These are phyloP conservation scores for Xylaria sp. DNA, from an alignment of 2,329 filamentous ascomycete genomes.

Conservation along the genomic window DNA sequence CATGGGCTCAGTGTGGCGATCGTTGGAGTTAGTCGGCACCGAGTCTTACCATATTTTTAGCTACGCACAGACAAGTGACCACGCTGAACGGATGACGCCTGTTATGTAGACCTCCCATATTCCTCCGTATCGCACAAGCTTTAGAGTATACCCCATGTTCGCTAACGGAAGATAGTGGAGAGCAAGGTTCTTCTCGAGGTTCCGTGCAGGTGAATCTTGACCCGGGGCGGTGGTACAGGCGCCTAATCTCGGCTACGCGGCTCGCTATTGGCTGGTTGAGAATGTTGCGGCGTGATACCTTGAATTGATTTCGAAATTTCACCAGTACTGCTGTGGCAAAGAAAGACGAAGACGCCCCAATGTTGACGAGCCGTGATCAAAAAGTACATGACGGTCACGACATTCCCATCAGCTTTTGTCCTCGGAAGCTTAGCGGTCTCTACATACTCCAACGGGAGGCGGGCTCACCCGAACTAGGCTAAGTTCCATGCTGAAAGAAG, in stretches of 20 bases:
- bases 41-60: constrained; percentile 12
- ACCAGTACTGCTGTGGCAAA: neutral
- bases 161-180: neutral
- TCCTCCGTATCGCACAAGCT: neutral
- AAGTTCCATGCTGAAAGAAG: constrained; percentile 13
- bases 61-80: neutral
- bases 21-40: constrained; percentile 9
- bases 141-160: neutral
- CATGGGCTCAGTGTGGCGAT: neutral
- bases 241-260: neutral
- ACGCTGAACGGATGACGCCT: neutral
- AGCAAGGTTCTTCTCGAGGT: neutral
- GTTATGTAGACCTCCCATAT: neutral
- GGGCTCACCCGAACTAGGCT: constrained; percentile 1
- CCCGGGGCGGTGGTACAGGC: neutral
- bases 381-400: neutral
- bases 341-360: neutral
- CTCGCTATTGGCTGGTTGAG: constrained; percentile 4
- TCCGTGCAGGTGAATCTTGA: neutral
- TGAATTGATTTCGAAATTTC: neutral
- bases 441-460: constrained; percentile 2
- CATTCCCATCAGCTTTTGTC: neutral
- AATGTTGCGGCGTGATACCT: neutral
- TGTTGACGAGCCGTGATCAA: neutral
- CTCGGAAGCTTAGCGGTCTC: neutral